Evolutionary conservation across 257 asterid genomes (phyloP).

Genomic region (Solanum rostratum): DNA sequence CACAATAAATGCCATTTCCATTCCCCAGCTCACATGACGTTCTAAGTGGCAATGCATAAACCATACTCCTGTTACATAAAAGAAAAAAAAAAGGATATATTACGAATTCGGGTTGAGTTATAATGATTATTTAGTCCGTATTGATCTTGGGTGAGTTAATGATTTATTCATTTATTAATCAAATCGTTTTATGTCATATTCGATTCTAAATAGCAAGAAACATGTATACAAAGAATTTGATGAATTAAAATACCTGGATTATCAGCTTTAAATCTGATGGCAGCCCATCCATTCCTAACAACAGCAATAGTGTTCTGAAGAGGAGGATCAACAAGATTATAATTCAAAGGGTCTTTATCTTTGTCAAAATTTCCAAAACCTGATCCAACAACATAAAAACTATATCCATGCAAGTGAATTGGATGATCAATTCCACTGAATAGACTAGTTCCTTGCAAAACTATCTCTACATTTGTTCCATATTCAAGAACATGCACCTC

Average conservation of each 20-base stretch:
- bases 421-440: conserved; percentile 3
- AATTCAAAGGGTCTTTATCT: neutral
- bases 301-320: conserved; percentile 3
- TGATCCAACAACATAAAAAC: conserved; percentile 7
- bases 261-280: conserved; percentile 11
- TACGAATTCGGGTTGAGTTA: rapidly evolving
- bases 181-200: neutral
- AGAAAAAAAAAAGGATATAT: no score
- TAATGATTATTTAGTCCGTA: neutral
- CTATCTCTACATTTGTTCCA: conserved; percentile 1
- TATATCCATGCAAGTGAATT: conserved; percentile 10
- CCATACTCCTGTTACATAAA: conserved; percentile 11
- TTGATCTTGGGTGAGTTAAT: neutral
- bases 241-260: conserved; percentile 3
- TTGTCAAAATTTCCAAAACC: conserved; percentile 10
- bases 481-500: conserved; percentile 4
- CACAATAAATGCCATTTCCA: conserved; percentile 20
- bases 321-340: conserved; percentile 17
- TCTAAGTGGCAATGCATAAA: conserved; percentile 29
- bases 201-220: neutral
- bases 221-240: neutral
- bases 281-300: conserved; percentile 10
- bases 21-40: conserved; percentile 25
- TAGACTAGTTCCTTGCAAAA: conserved; percentile 1
- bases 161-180: no score